Percentiles rank a stretch among this genome's conserved stretches.
Evolutionary conservation across 306 rosid species (phyloP).

Genomic region (Acacia confusa): DNA sequence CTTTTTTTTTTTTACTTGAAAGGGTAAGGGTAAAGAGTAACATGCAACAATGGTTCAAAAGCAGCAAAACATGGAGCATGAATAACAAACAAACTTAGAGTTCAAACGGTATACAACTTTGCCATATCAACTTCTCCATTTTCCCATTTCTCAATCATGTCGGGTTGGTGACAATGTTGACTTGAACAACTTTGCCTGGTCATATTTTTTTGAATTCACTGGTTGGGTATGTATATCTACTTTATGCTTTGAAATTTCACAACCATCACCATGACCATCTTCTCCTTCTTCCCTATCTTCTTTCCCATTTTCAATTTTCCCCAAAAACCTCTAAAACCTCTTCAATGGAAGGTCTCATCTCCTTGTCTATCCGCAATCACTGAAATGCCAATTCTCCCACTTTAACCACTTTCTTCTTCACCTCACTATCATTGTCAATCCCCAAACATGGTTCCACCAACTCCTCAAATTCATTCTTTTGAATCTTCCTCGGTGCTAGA

Average conservation of each 20-base stretch:
- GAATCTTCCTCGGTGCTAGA: constrained; percentile 35
- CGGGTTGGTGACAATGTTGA: not conserved
- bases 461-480: constrained; percentile 1
- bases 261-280: not conserved
- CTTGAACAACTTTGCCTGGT: not conserved
- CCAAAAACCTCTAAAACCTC: constrained; percentile 34
- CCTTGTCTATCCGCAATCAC: constrained; percentile 35
- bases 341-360: constrained; percentile 39
- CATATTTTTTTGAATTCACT: not conserved
- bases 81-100: not conserved
- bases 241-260: not conserved
- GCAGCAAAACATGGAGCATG: not conserved
- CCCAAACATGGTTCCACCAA: constrained; percentile 39
- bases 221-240: not conserved
- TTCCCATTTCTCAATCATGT: not conserved
- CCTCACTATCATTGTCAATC: constrained; percentile 10
- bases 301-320: constrained; percentile 10
- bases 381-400: constrained; percentile 36
- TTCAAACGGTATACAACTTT: not conserved
- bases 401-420: constrained; percentile 16
- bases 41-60: not conserved
- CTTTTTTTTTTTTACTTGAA: not conserved
- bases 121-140: not conserved
- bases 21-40: not conserved
- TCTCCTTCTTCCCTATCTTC: not conserved